A percentile compares a stretch with the other conserved stretches of the same genome.
Evolutionary conservation across 257 asterid species (phyloP).

Genomic region (Solanum chilense): DNA sequence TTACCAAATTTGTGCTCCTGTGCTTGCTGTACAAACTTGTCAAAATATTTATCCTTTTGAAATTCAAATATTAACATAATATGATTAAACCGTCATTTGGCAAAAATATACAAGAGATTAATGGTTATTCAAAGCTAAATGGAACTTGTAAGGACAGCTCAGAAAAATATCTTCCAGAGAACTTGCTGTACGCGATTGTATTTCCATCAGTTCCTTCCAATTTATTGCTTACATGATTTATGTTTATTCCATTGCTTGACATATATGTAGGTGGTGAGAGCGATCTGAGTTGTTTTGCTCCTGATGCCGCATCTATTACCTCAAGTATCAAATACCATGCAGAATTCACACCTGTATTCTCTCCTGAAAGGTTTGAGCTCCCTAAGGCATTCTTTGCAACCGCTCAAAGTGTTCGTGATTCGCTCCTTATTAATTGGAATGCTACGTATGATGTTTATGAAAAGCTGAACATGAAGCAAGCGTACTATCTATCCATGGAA

Average conservation of each 20-base stretch:
- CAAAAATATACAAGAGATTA: neutral
- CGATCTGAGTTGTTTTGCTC: constrained; percentile 17
- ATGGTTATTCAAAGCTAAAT: neutral
- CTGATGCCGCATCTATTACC: constrained; percentile 50
- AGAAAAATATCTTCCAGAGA: neutral
- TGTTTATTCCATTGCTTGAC: neutral
- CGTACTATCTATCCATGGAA: constrained; percentile 83
- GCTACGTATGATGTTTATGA: constrained; percentile 49
- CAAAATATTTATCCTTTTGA: neutral
- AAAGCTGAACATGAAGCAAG: constrained; percentile 61
- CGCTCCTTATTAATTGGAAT: constrained; percentile 62
- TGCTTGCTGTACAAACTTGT: too few species aligned
- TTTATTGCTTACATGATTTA: neutral
- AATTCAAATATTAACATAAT: neutral
- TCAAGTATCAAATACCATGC: constrained; percentile 68
- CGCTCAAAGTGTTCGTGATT: constrained; percentile 77
- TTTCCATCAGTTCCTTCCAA: neutral
- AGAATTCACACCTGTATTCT: constrained; percentile 59
- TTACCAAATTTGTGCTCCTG: too few species aligned
- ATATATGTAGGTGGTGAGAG: constrained; percentile 23
- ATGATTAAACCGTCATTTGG: neutral
- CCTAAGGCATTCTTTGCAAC: constrained; percentile 70
- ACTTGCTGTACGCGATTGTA: neutral
- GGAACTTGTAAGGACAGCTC: neutral
- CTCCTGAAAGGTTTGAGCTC: constrained; percentile 53